phyloP scores from a whole-genome alignment of 2,329 filamentous ascomycete species.

The Penicillium janthinellum region DNA sequence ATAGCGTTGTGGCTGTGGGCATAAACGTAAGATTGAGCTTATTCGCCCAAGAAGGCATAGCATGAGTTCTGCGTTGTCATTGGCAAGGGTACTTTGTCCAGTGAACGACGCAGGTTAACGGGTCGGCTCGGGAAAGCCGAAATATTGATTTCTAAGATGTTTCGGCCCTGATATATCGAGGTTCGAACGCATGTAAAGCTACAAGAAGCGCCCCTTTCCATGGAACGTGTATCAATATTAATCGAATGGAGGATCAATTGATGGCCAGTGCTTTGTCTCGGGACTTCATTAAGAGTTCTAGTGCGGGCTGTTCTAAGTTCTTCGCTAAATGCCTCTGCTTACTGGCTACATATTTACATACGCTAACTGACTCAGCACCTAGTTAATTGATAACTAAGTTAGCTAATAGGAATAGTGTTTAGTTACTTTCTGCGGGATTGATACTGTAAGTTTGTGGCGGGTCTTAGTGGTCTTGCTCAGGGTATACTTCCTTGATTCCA shows the following conservation, averaged over 20 bases:
- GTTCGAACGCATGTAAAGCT: background rate
- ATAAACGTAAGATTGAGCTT: background rate
- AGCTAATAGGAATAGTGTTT: background rate
- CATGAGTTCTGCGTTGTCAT: background rate
- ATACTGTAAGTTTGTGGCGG: background rate
- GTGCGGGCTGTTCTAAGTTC: background rate
- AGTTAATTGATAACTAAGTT: no score
- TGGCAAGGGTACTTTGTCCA: background rate
- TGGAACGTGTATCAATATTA: background rate
- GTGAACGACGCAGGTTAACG: background rate
- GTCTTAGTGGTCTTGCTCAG: background rate
- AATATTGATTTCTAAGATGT: background rate
- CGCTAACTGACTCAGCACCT: background rate
- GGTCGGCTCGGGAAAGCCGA: background rate
- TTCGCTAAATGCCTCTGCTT: background rate
- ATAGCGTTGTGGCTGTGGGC: background rate
- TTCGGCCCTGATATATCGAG: background rate
- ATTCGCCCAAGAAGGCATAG: background rate
- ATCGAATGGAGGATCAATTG: background rate
- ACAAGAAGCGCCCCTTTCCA: background rate
- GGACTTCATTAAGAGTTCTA: background rate
- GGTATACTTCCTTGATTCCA: background rate
- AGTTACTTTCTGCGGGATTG: background rate
- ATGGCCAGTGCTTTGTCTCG: background rate
- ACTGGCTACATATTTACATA: background rate